Evolutionary conservation across 768 basidiomycete genomes (phyloP).

Genomic region (Boletus rubropictus): DNA sequence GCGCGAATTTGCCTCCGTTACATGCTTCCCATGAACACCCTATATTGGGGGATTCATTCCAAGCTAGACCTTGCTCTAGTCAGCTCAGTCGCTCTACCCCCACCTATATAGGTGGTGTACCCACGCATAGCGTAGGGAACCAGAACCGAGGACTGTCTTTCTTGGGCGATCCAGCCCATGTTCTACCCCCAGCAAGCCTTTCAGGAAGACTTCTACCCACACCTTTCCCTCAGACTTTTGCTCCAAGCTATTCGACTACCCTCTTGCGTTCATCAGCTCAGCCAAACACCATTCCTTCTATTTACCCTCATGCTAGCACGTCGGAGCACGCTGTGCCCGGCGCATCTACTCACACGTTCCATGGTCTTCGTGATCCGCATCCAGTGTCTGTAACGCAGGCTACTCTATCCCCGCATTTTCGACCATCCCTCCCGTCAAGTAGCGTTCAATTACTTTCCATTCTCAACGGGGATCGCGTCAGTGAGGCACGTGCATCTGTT

Average conservation of each 20-base stretch:
- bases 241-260: constrained; percentile 19
- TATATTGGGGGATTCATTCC: constrained; percentile 31
- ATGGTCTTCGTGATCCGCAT: constrained; percentile 13
- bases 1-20: background rate
- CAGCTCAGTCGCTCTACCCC: constrained; percentile 35
- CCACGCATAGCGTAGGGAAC: constrained; percentile 7
- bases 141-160: constrained; percentile 15
- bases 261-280: constrained; percentile 11
- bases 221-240: constrained; percentile 14
- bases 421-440: constrained; percentile 18
- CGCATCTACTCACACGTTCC: constrained; percentile 5
- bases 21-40: constrained; percentile 7
- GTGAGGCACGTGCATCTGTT: constrained; percentile 4
- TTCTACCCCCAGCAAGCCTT: constrained; percentile 1
- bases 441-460: constrained; percentile 33
- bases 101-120: constrained; percentile 9
- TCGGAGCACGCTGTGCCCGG: constrained; percentile 7
- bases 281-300: constrained; percentile 4
- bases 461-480: constrained; percentile 27
- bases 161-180: constrained; percentile 4
- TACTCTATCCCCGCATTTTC: constrained; percentile 11
- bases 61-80: constrained; percentile 45
- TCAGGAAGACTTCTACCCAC: constrained; percentile 5
- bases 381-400: constrained; percentile 9
- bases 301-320: constrained; percentile 13